A percentile compares a stretch with the other conserved stretches of the same genome.
These are phyloP conservation scores for Actinidia arguta DNA, from an alignment of 179 eudicot species.

Conservation along the genomic window DNA sequence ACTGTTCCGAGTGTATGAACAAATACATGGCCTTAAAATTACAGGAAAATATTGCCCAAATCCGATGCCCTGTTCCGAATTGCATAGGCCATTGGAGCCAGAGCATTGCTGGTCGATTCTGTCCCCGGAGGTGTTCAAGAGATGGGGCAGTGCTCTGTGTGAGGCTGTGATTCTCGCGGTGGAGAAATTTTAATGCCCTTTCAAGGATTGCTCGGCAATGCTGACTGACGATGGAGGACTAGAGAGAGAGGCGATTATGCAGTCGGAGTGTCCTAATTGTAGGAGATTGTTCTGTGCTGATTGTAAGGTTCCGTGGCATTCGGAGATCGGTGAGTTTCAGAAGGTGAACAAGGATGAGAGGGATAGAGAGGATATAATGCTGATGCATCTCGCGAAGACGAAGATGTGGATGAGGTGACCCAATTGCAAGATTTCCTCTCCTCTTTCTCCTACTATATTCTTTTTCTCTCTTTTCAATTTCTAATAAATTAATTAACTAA, in stretches of 20 bases:
- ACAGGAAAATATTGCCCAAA: conserved; percentile 40
- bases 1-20: conserved; percentile 58
- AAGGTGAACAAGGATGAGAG: conserved; percentile 30
- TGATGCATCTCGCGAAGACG: conserved; percentile 34
- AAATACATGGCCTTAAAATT: conserved; percentile 59
- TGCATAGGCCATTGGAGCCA: conserved; percentile 56
- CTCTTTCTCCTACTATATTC: too few relatives aligned
- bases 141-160: conserved; percentile 58
- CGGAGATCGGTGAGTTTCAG: conserved; percentile 33
- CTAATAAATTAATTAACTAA: too few relatives aligned
- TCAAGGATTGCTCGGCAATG: conserved; percentile 65
- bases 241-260: conserved; percentile 12
- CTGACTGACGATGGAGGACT: conserved; percentile 51
- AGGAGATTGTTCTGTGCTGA: conserved; percentile 46
- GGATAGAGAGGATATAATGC: conserved; percentile 29
- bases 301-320: conserved; percentile 55
- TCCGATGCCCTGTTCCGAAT: conserved; percentile 50
- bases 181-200: conserved; percentile 70
- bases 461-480: too few relatives aligned
- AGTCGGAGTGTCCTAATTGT: conserved; percentile 57
- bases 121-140: conserved; percentile 50
- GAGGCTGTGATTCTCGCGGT: conserved; percentile 60
- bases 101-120: conserved; percentile 51
- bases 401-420: conserved; percentile 51
- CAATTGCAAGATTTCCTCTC: conserved; percentile 28